phyloP scores from a whole-genome alignment of 805 yeast species.

The Barnettozyma pratensis region DNA sequence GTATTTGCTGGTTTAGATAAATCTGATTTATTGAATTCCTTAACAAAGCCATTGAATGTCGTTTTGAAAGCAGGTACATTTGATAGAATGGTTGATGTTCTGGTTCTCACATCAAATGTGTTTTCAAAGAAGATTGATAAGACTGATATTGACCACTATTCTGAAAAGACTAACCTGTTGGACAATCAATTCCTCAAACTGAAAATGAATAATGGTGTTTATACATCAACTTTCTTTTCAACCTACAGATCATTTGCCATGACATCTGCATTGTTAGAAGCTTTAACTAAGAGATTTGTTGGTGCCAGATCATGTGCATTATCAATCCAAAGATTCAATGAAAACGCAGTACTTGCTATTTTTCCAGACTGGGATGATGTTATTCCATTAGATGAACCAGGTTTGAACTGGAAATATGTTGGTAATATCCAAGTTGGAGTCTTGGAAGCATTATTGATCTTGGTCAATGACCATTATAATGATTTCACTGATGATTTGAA shows the following conservation, averaged over 20 bases:
- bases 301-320: conserved; percentile 61
- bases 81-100: conserved; percentile 71
- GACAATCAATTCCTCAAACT: conserved; percentile 40
- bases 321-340: conserved; percentile 37
- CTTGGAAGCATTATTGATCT: conserved; percentile 64
- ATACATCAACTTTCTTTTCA: conserved; percentile 63
- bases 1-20: conserved; percentile 30
- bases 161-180: conserved; percentile 28
- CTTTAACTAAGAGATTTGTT: conserved; percentile 47
- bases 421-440: conserved; percentile 80
- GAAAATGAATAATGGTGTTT: conserved; percentile 59
- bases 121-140: conserved; percentile 42
- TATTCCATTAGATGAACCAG: conserved; percentile 33
- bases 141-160: conserved; percentile 37
- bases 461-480: conserved; percentile 66
- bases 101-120: conserved; percentile 65
- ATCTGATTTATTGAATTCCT: conserved; percentile 20
- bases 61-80: conserved; percentile 65
- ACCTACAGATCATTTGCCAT: conserved; percentile 65
- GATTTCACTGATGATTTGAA: conserved; percentile 68
- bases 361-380: conserved; percentile 59
- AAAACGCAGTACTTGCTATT: conserved; percentile 8
- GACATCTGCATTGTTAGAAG: conserved; percentile 46
- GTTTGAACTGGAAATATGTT: conserved; percentile 59
- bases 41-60: conserved; percentile 32